Base-by-base conservation (phyloP, 106 monocot genomes). In the Phalaenopsis aphrodite region DNA sequence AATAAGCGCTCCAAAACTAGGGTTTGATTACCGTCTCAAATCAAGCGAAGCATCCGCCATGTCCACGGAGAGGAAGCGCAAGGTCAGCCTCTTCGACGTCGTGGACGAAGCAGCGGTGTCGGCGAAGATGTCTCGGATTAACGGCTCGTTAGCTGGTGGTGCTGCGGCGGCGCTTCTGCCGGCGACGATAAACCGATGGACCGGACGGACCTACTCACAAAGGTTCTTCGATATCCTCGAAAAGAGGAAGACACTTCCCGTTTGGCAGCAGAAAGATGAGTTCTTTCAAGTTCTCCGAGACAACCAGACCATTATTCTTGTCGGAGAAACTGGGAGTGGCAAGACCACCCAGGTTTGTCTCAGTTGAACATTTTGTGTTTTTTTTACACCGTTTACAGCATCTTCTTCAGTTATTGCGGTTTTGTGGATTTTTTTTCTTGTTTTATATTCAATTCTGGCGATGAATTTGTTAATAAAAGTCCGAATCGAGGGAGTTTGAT, bases 81-180 rank as follows among this genome's bases (percentile, higher is more conserved):
- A 97, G 86, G 96, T 97, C 75, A 94, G 92, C 84, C 90, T 98
- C 21, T 94, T 98, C 80, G 98, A 92, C 88, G 94, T 99, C 30
- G 91, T 91, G 30, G 98, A 94, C n/a, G n/a, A n/a, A n/a, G n/a
- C 86, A 38, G 88, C 89, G 56, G 78, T 92, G 66, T 86, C 90
- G 5, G 80, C 82, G 42, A 93, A 93, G 89, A 74, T 87, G 19
- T 30, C 39, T 4, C 82, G 86, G 78, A 92, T 92, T 72, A 94
- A 90, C 84, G 15, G 30, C 24, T 4, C 82, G 86, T 36, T 75
- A 19, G 87, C 81, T 79, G 84, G 85, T 15, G 64, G 73, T 24
- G 55, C 18, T 24, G 42, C 78, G 41, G 78, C 72, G 10, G 46
- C 57, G 72, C 73, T 47, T 46, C 14, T 4, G 30, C 55, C 80